Base-by-base conservation (phyloP, 495 filamentous ascomycete species). In the Talaromyces wortmannii region DNA sequence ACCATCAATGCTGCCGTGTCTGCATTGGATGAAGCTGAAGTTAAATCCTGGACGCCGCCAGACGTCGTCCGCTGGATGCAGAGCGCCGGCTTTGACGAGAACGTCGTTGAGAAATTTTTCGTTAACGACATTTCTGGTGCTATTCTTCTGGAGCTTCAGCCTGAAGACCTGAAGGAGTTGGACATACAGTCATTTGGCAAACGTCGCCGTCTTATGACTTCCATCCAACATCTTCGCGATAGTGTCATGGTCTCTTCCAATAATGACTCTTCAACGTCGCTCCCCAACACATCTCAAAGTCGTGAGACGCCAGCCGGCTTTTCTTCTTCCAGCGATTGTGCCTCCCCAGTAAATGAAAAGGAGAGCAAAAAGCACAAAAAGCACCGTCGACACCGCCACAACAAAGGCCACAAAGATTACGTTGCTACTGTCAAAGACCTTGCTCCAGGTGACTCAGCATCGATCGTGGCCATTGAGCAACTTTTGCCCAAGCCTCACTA, bases 131-230 rank as follows among this genome's bases (percentile, higher is more conserved):
- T 98, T 66, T 86, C 85, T 18, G 94, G 94, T 0, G 71, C 83
- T 3, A 84, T 97, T 49, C 76, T 98, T 1, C 82, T 92, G 23
- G 85, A 88, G 13, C 73, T 98, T n/a, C 87, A 95, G 63, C 82
- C 89, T 59, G 89, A 96, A 33, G 91, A 97, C 63, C 76, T 98
- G n/a, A 91, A 91, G 63, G 94, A 98, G 70, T 83, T 97, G 5
- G 87, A 87, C 17, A 95, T 98, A 56, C 71, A 78, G n/a, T 97
- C 94, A 0, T 97, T 97, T 69, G 94, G 94, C 13, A 90, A 92
- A 59, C 83, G 94, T 17, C 90, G 90, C 51, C 81, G 80, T 57
- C 62, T 98, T 0, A 96, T 95, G 91, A 83, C 83, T 59, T 86
- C 88, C 57, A 95, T 97, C 54, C 80, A 86, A 59, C 68, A 76